Percentiles rank a stretch among this genome's conserved stretches.
Conservation (phyloP, 148 eudicot genomes). For the Cornus florida region DNA sequence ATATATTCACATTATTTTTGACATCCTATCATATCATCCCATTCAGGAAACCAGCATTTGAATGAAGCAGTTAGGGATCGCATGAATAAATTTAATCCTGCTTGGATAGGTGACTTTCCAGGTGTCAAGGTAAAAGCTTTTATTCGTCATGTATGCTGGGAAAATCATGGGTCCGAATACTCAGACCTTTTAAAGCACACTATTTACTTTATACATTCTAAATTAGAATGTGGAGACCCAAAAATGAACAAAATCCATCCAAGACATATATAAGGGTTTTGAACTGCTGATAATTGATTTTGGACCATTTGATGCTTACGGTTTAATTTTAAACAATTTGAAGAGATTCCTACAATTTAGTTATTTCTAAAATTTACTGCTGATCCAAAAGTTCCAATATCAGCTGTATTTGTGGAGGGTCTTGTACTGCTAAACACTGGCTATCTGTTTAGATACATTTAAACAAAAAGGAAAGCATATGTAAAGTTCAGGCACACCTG, state of each 20-base stretch:
- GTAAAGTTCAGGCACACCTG: neutral
- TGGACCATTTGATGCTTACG: neutral
- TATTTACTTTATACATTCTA: neutral
- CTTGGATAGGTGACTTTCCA: constrained; percentile 15
- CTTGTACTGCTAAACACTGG: neutral
- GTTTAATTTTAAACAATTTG: neutral
- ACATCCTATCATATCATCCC: neutral
- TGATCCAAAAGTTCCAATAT: neutral
- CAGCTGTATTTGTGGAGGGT: neutral
- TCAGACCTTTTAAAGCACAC: neutral
- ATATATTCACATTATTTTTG: neutral
- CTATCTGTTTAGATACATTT: neutral
- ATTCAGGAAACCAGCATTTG: constrained; percentile 6
- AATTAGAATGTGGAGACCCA: neutral
- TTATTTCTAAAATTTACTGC: neutral
- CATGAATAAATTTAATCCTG: constrained; percentile 1
- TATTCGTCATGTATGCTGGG: neutral
- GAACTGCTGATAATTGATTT: neutral
- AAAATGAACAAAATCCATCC: neutral
- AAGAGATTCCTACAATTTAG: neutral
- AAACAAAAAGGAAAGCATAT: no score
- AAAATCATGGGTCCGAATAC: neutral
- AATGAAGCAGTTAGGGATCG: neutral
- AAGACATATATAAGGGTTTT: neutral
- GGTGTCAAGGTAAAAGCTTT: constrained; percentile 10